Evolutionary conservation across 2,329 filamentous ascomycete species (phyloP).

Genomic region (Botrytis squamosa): DNA sequence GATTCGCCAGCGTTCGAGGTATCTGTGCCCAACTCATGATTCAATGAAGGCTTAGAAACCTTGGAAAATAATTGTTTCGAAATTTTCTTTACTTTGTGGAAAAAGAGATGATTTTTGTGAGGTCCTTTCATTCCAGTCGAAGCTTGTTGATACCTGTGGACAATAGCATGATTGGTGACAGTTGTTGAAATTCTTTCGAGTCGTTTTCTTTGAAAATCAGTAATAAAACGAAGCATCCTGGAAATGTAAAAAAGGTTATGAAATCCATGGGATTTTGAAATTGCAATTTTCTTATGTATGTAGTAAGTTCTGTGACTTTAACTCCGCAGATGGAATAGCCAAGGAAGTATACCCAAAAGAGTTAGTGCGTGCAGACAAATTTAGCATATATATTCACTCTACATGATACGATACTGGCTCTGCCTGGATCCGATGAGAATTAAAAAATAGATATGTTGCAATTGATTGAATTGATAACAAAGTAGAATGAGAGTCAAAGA

Average conservation of each 20-base stretch:
- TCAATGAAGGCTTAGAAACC: neutral
- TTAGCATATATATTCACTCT: neutral
- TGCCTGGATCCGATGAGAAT: neutral
- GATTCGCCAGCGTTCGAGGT: neutral
- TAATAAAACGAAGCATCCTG: neutral
- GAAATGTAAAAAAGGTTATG: too few relatives aligned
- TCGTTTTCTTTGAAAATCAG: neutral
- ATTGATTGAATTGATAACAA: neutral
- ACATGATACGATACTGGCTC: too few relatives aligned
- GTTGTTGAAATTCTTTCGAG: neutral
- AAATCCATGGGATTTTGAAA: neutral
- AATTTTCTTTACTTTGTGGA: neutral
- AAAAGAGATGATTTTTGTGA: neutral
- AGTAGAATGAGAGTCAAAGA: neutral
- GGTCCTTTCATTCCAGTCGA: neutral
- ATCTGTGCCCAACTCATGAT: neutral
- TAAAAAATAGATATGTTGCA: rapidly evolving
- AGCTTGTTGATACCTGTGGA: neutral
- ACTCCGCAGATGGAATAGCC: neutral
- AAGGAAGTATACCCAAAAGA: neutral
- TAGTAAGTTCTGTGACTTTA: neutral
- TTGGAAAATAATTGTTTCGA: neutral
- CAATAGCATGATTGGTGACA: too few relatives aligned
- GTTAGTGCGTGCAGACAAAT: neutral
- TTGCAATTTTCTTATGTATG: neutral